These are phyloP conservation scores for Gossypium schwendimanii DNA, from an alignment of 441 rosid genomes.

Conservation along the genomic window DNA sequence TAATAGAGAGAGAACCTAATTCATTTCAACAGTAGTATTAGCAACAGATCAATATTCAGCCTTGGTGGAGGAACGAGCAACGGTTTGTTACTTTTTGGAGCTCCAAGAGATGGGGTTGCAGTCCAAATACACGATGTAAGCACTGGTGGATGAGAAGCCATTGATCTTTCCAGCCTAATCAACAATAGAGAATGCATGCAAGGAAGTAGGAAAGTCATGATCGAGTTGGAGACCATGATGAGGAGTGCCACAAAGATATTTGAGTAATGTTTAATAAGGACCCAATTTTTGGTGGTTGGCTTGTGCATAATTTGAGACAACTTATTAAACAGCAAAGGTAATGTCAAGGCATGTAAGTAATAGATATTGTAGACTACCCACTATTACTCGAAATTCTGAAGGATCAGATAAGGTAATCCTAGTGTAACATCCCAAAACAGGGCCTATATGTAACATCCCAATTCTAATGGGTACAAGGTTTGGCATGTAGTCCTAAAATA, in stretches of 20 bases:
- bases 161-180: background rate
- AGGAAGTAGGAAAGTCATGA: background rate
- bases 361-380: too few relatives aligned
- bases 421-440: too few relatives aligned
- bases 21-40: background rate
- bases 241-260: background rate
- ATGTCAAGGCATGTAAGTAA: background rate
- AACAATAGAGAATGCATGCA: background rate
- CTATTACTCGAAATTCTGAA: too few relatives aligned
- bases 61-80: background rate
- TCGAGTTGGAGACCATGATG: background rate
- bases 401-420: too few relatives aligned
- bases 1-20: too few relatives aligned
- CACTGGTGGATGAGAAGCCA: background rate
- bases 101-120: background rate
- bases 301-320: too few relatives aligned
- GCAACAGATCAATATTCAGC: background rate
- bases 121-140: background rate
- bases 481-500: too few relatives aligned
- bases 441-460: too few relatives aligned
- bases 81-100: too few relatives aligned
- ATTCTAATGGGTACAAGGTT: too few relatives aligned
- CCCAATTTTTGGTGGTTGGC: background rate
- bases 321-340: background rate
- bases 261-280: background rate